Evolutionary conservation across 148 eudicot genomes (phyloP).

Genomic region (Vaccinium macrocarpon): DNA sequence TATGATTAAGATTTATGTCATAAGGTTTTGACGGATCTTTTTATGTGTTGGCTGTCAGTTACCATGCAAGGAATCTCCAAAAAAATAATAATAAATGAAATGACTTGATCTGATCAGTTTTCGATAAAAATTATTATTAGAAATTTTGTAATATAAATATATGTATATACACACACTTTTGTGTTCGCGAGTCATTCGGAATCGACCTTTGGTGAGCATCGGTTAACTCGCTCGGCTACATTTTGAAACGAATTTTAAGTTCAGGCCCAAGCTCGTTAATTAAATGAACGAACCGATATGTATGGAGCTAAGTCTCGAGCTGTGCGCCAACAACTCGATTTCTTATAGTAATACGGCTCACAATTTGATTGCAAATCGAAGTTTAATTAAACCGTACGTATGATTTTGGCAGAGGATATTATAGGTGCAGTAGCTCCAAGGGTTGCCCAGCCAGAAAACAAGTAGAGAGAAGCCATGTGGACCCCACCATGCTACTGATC

Average conservation of each 20-base stretch:
- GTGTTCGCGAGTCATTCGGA: neutral
- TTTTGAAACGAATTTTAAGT: no score
- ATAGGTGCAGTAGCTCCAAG: constrained; percentile 81
- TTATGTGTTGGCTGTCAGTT: no score
- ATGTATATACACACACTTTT: neutral
- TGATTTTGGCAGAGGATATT: constrained; percentile 56
- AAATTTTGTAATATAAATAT: no score
- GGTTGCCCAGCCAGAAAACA: constrained; percentile 90
- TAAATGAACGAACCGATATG: neutral
- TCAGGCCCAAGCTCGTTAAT: no score
- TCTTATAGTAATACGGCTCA: neutral
- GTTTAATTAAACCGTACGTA: neutral
- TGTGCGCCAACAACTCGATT: no score
- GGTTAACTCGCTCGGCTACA: neutral
- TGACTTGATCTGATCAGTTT: no score
- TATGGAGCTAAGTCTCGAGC: neutral
- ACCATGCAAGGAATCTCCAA: no score
- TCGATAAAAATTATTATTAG: no score
- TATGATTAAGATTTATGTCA: no score
- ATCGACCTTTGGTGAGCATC: neutral
- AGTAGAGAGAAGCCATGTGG: constrained; percentile 69
- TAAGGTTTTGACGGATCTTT: no score
- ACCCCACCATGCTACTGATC: constrained; percentile 63
- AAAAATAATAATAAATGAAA: no score
- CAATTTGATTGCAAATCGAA: neutral